Base-by-base conservation (phyloP, 805 yeast species). In the Candida vaughaniae region DNA sequence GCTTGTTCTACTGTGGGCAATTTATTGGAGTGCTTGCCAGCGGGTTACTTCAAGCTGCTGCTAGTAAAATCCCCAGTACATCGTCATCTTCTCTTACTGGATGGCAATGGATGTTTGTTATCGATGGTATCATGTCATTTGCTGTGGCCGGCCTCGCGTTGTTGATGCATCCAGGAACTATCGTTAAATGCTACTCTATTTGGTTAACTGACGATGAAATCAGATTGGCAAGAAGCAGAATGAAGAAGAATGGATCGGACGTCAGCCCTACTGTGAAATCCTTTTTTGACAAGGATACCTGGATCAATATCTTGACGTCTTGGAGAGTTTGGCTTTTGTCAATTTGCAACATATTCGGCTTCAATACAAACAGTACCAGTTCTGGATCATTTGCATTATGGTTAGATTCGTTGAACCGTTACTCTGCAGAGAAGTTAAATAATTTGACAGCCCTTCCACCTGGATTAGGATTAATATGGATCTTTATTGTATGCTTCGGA, bases 121-220 rank as follows among this genome's bases (percentile, higher is more conserved):
- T 56, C n/a, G 60, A 55, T 38, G 57, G 54, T 4, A 12, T 41
- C 5, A 47, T 55, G 5, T 46, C 59, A 4, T 38, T 52, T 10
- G 51, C 42, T 6, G 48, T 53, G 9, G 57, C 52, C 1, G 19
- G 50, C 14, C 22, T 51, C 12, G 52, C 48, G 1, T 33, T 53
- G 18, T 39, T 48, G 25, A 41, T 49, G 41, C 46, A 47, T 20
- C 61, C 66, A 12, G 58, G 57, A 2, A 50, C 56, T 5, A 60
- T 60, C 3, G 33, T 44, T 25, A 43, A 43, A 28, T 71, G 80
- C 50, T 72, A 74, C 38, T 73, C 80, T 3, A 54, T 72, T 16
- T 76, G 69, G 48, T 53, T 80, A 17, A 66, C 77, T 0, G 81
- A 77, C 44, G 78, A 75, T 28, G 85, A 80, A 42, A 75, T 76